Conservation (phyloP, 441 rosid genomes). For the Omphalea diandra region DNA sequence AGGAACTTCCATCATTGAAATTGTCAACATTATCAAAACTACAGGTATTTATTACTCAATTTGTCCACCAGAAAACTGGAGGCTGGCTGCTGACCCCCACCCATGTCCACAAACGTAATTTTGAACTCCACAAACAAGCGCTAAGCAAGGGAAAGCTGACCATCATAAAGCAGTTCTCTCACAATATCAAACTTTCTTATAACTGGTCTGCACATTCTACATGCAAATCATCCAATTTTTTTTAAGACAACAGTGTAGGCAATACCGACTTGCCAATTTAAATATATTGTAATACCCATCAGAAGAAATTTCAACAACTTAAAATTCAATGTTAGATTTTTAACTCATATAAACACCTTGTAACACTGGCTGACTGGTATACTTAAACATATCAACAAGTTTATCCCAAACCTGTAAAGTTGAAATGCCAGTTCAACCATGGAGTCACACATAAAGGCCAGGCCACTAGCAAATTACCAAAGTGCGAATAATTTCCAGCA, state of each 20-base stretch:
- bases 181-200: not conserved
- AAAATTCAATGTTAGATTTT: constrained; percentile 1
- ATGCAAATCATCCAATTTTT: not conserved
- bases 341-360: constrained; percentile 14
- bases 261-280: not conserved
- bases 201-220: not conserved
- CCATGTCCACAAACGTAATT: no score
- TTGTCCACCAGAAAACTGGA: no score
- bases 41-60: no score
- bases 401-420: constrained; percentile 4
- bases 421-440: constrained; percentile 22
- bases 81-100: no score
- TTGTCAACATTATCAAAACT: no score
- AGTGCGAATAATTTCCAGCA: constrained; percentile 20
- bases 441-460: constrained; percentile 17
- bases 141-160: no score
- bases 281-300: not conserved
- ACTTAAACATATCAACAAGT: constrained; percentile 21
- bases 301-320: not conserved
- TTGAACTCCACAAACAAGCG: no score
- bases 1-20: no score
- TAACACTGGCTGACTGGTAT: constrained; percentile 14
- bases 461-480: constrained; percentile 28
- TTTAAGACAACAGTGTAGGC: not conserved
- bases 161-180: constrained; percentile 9